A percentile compares a stretch with the other conserved stretches of the same genome.
phyloP scores from a whole-genome alignment of 176 grass and related monocot genomes.

The Lolium rigidum region DNA sequence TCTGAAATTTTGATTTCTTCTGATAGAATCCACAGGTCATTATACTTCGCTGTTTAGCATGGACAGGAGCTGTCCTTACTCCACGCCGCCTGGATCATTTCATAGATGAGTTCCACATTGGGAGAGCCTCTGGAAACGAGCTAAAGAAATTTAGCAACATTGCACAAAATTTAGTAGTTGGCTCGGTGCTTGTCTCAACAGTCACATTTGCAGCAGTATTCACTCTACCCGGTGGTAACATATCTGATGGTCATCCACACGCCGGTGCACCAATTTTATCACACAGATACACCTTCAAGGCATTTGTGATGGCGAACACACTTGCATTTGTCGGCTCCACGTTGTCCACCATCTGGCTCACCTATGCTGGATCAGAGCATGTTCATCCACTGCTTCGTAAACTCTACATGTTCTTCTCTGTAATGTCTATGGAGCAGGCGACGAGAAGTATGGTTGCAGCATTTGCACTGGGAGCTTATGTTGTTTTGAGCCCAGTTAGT shows the following conservation, averaged over 20 bases:
- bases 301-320: conserved; percentile 63
- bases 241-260: conserved; percentile 57
- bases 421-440: conserved; percentile 65
- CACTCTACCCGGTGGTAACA: conserved; percentile 54
- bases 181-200: conserved; percentile 55
- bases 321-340: conserved; percentile 63
- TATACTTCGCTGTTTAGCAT: conserved; percentile 64
- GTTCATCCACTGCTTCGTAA: conserved; percentile 48
- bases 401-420: conserved; percentile 61
- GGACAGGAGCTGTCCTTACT: conserved; percentile 64
- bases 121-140: conserved; percentile 50
- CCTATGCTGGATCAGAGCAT: conserved; percentile 55
- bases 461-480: conserved; percentile 62
- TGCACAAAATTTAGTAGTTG: conserved; percentile 56
- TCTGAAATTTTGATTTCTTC: conserved; percentile 61
- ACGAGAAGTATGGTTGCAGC: conserved; percentile 60
- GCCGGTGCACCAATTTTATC: conserved; percentile 53
- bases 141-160: conserved; percentile 62
- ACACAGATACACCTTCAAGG: conserved; percentile 66
- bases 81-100: conserved; percentile 61
- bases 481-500: conserved; percentile 53
- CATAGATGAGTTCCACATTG: conserved; percentile 51
- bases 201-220: conserved; percentile 68
- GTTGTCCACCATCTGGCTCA: conserved; percentile 59
- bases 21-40: conserved; percentile 73